These are phyloP conservation scores for Mycena polygramma DNA, from an alignment of 768 basidiomycete genomes.

Conservation along the genomic window DNA sequence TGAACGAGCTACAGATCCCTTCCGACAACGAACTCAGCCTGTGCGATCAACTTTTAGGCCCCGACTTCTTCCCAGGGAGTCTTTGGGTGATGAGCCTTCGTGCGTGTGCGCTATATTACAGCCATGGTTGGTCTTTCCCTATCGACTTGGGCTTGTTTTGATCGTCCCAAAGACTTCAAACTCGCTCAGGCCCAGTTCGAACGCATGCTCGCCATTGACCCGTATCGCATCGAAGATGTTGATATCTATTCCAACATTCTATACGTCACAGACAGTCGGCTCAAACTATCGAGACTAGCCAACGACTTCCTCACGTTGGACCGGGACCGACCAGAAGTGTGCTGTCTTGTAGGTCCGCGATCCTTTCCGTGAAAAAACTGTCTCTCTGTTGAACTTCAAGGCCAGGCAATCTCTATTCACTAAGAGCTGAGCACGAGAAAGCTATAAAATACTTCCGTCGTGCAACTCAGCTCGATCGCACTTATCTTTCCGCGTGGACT, in stretches of 20 bases:
- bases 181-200: constrained; percentile 90
- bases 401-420: constrained; percentile 96
- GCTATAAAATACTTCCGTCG: constrained; percentile 95
- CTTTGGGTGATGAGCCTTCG: constrained; percentile 89
- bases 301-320: constrained; percentile 92
- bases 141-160: constrained; percentile 18
- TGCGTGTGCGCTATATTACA: constrained; percentile 89
- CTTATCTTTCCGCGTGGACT: constrained; percentile 97
- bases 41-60: constrained; percentile 81
- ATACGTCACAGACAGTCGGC: constrained; percentile 91
- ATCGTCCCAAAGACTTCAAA: constrained; percentile 76
- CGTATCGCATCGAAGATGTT: constrained; percentile 92
- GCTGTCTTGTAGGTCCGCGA: constrained; percentile 91
- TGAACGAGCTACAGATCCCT: constrained; percentile 91
- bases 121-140: constrained; percentile 75
- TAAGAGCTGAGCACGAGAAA: constrained; percentile 94
- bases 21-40: constrained; percentile 87
- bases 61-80: constrained; percentile 83
- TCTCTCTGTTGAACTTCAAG: constrained; percentile 15
- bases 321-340: constrained; percentile 95
- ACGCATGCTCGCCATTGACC: constrained; percentile 82
- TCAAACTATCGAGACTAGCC: constrained; percentile 91
- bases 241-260: constrained; percentile 97
- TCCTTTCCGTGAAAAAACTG: constrained; percentile 4
- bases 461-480: constrained; percentile 94